Base-by-base conservation (phyloP, 2,329 filamentous ascomycete genomes). In the Ophiostoma fasciatum region DNA sequence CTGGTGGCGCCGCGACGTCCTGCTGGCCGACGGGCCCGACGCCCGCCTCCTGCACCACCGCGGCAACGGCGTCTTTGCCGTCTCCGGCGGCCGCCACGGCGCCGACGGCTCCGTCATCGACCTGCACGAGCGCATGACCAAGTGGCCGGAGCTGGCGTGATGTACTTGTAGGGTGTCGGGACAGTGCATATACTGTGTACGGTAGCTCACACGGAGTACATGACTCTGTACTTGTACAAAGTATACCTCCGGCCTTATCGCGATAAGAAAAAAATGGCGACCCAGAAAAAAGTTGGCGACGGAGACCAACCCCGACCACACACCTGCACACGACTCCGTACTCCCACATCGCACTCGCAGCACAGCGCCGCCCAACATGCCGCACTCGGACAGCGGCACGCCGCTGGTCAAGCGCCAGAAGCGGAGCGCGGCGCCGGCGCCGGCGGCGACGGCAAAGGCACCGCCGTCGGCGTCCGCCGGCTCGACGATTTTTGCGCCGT, bases 401-500 rank as follows among this genome's bases (percentile, higher is more conserved):
- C 81, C 76, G 36, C 58, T 79, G 46, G 67, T 68, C 41, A 94
- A 94, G 64, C 76, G 85, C 45, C 81, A 84, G 58, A 85, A 79
- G 61, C 61, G 74, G 33, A 25, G 13, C 33, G 28, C 36, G 4
- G 35, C 14, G 8, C 6, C 40, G 58, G 62, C 43, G 57, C 64
- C 42, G 50, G 51, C 39, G 49, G 54, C 38, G n/a, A 13, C 8
- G 23, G 23, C n/a, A n/a, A n/a, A 60, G 12, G 58, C 22, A 42
- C 46, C 52, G 35, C 50, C 56, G 49, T 49, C 63, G 45, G 50
- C 63, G 46, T 43, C 57, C 45, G 42, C 60, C 62, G 39, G 70
- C 38, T 92, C 87, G 10, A 74, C 75, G 52, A 84, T 96, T 47
- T 96, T 98, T 64, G 82, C 87, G 49, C 88, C 90, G 2, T 96